Percentiles rank a stretch among this genome's conserved stretches.
Evolutionary conservation across 2,329 filamentous ascomycete genomes (phyloP).

Genomic region (Colletotrichum kahawae): DNA sequence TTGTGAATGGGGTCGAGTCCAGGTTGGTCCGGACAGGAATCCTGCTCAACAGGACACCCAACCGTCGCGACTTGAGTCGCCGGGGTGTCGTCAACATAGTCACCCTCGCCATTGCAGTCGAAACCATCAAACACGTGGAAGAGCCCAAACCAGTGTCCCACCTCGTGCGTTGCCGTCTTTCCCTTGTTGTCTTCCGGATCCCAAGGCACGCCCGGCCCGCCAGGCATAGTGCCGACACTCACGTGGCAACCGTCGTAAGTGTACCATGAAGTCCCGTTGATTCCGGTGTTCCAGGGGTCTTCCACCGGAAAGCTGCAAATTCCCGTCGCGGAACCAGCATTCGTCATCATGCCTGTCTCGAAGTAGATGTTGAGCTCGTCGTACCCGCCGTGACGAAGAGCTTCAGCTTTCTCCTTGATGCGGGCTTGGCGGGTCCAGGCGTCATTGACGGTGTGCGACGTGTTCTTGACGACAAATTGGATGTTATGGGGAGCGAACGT

Average conservation of each 20-base stretch:
- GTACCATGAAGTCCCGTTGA: slow-evolving; percentile 11
- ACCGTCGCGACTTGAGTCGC: slow-evolving; percentile 23
- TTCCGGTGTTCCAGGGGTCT: slow-evolving; percentile 16
- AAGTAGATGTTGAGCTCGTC: slow-evolving; percentile 49
- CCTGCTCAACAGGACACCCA: slow-evolving; percentile 35
- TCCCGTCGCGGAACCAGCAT: slow-evolving; percentile 30
- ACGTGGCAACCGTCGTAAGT: slow-evolving; percentile 23
- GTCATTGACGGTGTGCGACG: slow-evolving; percentile 8
- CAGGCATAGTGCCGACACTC: slow-evolving; percentile 23
- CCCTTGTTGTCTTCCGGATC: slow-evolving; percentile 27
- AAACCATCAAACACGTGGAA: slow-evolving; percentile 45
- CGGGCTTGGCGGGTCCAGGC: slow-evolving; percentile 8
- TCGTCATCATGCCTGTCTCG: slow-evolving; percentile 20
- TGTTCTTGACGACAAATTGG: slow-evolving; percentile 8
- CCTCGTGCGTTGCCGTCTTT: slow-evolving; percentile 37
- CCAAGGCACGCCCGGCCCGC: slow-evolving; percentile 2
- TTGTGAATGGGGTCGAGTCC: slow-evolving; percentile 32
- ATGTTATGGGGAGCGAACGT: slow-evolving; percentile 13
- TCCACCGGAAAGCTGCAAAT: slow-evolving; percentile 45
- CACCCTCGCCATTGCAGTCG: slow-evolving; percentile 34
- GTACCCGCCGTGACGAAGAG: slow-evolving; percentile 38
- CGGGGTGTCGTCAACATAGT: slow-evolving; percentile 40
- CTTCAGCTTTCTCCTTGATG: slow-evolving; percentile 9
- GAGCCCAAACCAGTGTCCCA: slow-evolving; percentile 50
- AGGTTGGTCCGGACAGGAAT: slow-evolving; percentile 29